Base-by-base conservation (phyloP, 441 rosid species). In the Rhodomyrtus psidioides region DNA sequence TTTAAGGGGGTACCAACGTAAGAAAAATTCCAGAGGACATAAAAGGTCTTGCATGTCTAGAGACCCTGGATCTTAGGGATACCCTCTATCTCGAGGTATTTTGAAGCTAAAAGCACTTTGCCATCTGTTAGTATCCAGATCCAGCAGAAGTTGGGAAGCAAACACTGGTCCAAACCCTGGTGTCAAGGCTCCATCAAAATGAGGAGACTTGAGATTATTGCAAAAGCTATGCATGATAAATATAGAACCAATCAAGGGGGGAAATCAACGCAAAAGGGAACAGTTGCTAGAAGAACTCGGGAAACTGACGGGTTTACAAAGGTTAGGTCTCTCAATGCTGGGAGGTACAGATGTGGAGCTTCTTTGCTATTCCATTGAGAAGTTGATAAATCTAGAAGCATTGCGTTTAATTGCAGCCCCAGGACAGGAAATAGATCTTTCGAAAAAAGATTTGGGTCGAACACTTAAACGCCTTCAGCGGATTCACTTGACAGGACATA, bases 21-120 rank as follows among this genome's bases (percentile, higher is more conserved):
- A 0, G 1, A 0, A 7, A 7, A 1, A 55, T 55, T 55, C 26
- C 57, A 21, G 2, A 3, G 0, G 2, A 3, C 0, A 55, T 55
- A 55, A 4, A 8, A 7, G 4, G 2, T 3, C 57, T 55, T 21
- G 8, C 1, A 21, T 8, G 2, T 55, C 26, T 55, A 26, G 57
- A 55, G 57, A 55, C 1, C 2, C 12, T 55, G 57, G 57, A 55
- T 55, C 26, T 55, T 4, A 55, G 2, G 21, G 57, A 3, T 55
- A 55, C 57, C 2, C 4, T 7, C n/a, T n/a, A n/a, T n/a, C n/a
- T n/a, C n/a, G n/a, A n/a, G n/a, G n/a, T n/a, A 54, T 54, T 54
- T 55, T 55, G 10, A 1, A 19, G 26, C 26, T 55, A 55, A 21
- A 7, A 21, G 12, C 0, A 21, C 57, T 55, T 55, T 9, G 26